Evolutionary conservation across 2,329 filamentous ascomycete genomes (phyloP).

Genomic region (Cercospora sp.): DNA sequence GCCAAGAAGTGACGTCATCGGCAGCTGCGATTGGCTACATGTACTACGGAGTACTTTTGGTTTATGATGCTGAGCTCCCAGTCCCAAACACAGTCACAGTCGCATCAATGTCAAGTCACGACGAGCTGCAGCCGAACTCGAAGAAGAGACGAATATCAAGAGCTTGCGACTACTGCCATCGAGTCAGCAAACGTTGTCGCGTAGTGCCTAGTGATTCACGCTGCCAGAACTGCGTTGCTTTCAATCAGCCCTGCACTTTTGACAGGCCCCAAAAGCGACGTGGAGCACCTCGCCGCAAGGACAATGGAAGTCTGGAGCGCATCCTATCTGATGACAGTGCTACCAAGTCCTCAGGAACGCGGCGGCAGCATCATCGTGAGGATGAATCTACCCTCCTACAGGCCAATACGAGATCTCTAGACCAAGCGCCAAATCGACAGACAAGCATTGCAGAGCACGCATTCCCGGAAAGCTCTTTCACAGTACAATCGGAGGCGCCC

Average conservation of each 20-base stretch:
- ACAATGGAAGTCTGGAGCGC: slow-evolving; percentile 24
- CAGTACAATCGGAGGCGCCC: neutral
- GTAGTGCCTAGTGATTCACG: slow-evolving; percentile 2
- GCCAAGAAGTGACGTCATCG: no score
- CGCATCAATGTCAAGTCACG: neutral
- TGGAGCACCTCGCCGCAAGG: slow-evolving; percentile 5
- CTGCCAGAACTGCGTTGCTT: slow-evolving; percentile 50
- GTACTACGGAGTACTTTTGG: no score
- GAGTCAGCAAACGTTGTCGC: slow-evolving; percentile 13
- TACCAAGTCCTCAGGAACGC: no score
- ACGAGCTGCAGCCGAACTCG: slow-evolving; percentile 13
- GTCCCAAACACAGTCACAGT: no score
- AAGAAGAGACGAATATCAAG: slow-evolving; percentile 16
- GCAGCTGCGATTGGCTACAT: no score
- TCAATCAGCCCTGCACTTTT: slow-evolving; percentile 48
- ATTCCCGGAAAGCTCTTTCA: neutral
- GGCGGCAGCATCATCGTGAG: slow-evolving; percentile 5
- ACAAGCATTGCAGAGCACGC: slow-evolving; percentile 2
- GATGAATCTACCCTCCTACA: slow-evolving; percentile 3
- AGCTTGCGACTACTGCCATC: slow-evolving; percentile 15
- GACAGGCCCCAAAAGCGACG: slow-evolving; percentile 36
- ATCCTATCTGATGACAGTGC: slow-evolving; percentile 32
- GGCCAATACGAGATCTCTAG: neutral
- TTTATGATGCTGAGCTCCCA: no score
- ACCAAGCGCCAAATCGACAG: neutral